Evolutionary conservation across 2,329 filamentous ascomycete species (phyloP), one percentile per base, ranked within the genome.

Genomic region (Phaeosphaeriaceae sp.): DNA sequence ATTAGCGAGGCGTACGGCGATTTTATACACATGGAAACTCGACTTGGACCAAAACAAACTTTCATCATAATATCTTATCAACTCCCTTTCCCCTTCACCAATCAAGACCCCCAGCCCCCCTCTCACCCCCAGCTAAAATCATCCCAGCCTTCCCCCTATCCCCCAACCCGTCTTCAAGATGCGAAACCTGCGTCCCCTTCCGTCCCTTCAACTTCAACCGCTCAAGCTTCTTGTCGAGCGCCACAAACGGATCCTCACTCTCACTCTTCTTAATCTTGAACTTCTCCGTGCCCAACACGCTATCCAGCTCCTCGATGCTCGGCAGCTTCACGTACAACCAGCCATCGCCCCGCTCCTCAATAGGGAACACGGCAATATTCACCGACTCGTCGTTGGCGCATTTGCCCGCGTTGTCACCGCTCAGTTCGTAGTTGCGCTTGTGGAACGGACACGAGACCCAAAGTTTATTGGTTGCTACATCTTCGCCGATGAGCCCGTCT

Each of bases 361-460:
- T 85, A 0, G 83, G 82, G 71, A 96, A 96, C 0, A 88, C 92
- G 3, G 91, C 90, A 63, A 96, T 92, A 60, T 87, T 91, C 56
- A 94, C 80, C 16, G 79, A 79, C 28, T 82, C 79, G 71, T 96
- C 91, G 67, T 87, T 93, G 43, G 81, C 83, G 74, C 92, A 95
- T 15, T 82, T 79, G 1, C 91, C 90, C 0, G 83, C 81, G 42
- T 84, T 76, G 23, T 80, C 77, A 34, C 86, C 86, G 32, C 80
- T 81, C 35, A 96, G 84, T 67, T 90, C 85, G 71, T 88, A 96
- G 76, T 96, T 96, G 59, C 90, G 86, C 78, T 96, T 96, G 78
- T 96, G 92, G 73, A 88, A 86, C 0, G 92, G 92, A 67, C 91
- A 96, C 1, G 87, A 90, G 15, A 96, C 84, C 87, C 88, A 96